Evolutionary conservation across 345 rosid species (phyloP).

Genomic region (Eucalyptus curtisii): DNA sequence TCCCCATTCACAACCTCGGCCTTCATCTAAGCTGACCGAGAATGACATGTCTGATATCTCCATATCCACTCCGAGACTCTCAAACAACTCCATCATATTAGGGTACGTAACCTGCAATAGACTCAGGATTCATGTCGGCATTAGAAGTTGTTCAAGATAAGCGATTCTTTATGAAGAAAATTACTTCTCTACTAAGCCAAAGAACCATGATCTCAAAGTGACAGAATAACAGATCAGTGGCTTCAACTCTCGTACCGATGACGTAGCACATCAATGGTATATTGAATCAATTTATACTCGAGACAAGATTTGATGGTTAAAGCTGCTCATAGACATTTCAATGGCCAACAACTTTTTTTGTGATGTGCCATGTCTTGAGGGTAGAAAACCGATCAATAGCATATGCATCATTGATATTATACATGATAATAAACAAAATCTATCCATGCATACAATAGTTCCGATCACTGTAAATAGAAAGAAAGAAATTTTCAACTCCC

Average conservation of each 20-base stretch:
- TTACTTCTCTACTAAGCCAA: background rate
- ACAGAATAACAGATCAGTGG: background rate
- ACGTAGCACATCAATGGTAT: background rate
- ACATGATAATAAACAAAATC: background rate
- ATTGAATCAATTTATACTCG: background rate
- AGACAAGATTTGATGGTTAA: background rate
- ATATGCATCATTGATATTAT: background rate
- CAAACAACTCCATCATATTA: constrained; percentile 87
- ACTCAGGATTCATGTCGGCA: background rate
- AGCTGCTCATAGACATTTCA: background rate
- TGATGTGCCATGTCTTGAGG: background rate
- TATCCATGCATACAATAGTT: background rate
- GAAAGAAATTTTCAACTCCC: background rate
- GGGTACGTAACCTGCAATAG: constrained; percentile 71
- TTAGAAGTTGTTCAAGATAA: background rate
- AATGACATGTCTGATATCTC: constrained; percentile 81
- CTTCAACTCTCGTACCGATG: background rate
- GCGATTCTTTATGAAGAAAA: background rate
- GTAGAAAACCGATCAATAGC: background rate
- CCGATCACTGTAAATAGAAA: background rate
- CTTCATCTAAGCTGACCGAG: constrained; percentile 68
- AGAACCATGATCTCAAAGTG: background rate
- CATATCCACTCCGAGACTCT: constrained; percentile 73
- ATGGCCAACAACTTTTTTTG: background rate
- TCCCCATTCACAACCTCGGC: constrained; percentile 87